Percentiles rank a stretch among this genome's conserved stretches.
Conservation (phyloP, 441 rosid species). For the Metrosideros polymorpha region DNA sequence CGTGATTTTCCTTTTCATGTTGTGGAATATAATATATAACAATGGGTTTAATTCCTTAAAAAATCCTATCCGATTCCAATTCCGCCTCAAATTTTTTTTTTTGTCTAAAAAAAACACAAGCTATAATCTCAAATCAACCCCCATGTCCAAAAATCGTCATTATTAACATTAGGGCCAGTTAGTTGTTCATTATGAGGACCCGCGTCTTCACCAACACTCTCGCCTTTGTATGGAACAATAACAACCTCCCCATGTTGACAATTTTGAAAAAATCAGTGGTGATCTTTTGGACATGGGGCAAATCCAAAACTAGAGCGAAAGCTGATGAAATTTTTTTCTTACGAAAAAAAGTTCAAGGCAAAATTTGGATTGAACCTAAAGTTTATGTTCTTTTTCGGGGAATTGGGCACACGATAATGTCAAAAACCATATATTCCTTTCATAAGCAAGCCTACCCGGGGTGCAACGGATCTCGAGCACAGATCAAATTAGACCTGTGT, state of each 20-base stretch:
- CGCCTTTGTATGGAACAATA: neutral
- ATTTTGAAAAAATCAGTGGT: rapidly evolving
- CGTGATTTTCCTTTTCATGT: neutral
- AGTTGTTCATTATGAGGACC: no score
- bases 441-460: neutral
- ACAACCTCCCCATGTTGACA: neutral
- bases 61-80: neutral
- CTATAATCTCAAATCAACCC: neutral
- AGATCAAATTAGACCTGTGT: neutral
- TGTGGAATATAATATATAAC: neutral
- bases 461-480: neutral
- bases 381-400: neutral
- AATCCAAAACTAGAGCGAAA: rapidly evolving
- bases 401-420: neutral
- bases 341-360: no score
- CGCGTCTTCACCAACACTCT: neutral
- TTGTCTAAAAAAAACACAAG: neutral
- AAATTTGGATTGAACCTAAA: no score
- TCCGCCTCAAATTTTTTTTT: neutral
- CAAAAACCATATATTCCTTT: no score
- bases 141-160: neutral
- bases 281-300: neutral
- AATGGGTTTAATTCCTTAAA: neutral
- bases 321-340: no score
- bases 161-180: neutral